Evolutionary conservation across 768 basidiomycete species (phyloP).

Genomic region (Mycena capillaripes): DNA sequence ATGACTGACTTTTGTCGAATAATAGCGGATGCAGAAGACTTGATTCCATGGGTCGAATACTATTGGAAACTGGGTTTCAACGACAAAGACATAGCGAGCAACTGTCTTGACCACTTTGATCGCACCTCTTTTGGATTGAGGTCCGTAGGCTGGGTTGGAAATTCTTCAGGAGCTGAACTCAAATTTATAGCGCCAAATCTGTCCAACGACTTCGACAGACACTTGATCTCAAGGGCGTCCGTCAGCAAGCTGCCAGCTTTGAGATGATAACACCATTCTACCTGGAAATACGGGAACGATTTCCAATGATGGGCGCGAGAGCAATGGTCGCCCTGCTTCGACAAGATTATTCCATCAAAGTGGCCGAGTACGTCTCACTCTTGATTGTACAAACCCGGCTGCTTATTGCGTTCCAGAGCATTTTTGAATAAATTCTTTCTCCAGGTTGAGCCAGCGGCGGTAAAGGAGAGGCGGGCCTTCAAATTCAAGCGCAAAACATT

Average conservation of each 20-base stretch:
- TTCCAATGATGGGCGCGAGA: not conserved
- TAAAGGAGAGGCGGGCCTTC: slow-evolving; percentile 32
- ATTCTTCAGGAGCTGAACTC: no score
- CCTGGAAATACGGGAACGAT: not conserved
- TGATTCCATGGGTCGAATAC: slow-evolving; percentile 7
- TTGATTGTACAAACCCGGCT: not conserved
- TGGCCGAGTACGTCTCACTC: not conserved
- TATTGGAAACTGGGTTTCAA: slow-evolving; percentile 30
- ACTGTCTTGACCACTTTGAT: slow-evolving; percentile 32
- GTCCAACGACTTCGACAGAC: not conserved
- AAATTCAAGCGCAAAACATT: slow-evolving; percentile 47
- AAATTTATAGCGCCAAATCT: not conserved
- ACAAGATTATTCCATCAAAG: not conserved
- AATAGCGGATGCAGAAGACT: slow-evolving; percentile 12
- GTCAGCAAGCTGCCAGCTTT: not conserved
- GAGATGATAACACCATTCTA: not conserved
- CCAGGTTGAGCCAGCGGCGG: slow-evolving; percentile 37
- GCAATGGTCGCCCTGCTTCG: not conserved
- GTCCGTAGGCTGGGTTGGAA: not conserved
- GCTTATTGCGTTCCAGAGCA: not conserved
- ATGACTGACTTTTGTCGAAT: not conserved
- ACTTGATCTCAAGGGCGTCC: not conserved
- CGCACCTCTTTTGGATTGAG: not conserved
- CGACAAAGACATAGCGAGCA: slow-evolving; percentile 11
- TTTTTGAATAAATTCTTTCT: not conserved